Percentiles rank a stretch among this genome's conserved stretches.
Conservation (phyloP, 1,284 basidiomycete genomes). For the Rhodotorula mucilaginosa region DNA sequence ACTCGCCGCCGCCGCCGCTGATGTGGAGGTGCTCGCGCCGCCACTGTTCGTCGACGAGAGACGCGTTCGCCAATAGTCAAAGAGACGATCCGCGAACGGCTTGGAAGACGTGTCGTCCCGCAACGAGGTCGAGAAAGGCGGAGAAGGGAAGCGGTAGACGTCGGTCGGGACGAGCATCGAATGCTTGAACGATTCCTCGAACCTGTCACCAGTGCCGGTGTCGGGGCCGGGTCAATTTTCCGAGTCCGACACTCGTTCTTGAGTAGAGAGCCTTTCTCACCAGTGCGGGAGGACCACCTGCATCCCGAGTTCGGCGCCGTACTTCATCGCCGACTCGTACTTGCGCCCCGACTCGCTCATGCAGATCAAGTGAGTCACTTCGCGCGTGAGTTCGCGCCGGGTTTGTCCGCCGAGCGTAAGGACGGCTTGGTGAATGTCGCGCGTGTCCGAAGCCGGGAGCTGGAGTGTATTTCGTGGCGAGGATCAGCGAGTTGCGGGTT, state of each 20-base stretch:
- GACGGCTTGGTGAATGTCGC: conserved; percentile 70
- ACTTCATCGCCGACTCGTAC: conserved; percentile 39
- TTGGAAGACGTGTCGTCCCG: conserved; percentile 26
- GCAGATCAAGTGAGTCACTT: conserved; percentile 81
- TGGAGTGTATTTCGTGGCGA: conserved; percentile 42
- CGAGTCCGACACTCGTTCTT: not conserved
- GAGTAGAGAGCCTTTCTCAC: conserved; percentile 19
- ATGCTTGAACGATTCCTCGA: conserved; percentile 62
- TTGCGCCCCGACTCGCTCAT: conserved; percentile 49
- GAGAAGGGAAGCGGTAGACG: conserved; percentile 68
- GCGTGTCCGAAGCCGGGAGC: conserved; percentile 63
- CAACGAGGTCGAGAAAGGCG: conserved; percentile 41
- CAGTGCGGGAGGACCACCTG: conserved; percentile 44
- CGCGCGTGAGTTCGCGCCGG: conserved; percentile 68
- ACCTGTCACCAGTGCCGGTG: conserved; percentile 25
- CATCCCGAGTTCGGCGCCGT: conserved; percentile 41
- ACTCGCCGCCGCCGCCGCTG: not conserved
- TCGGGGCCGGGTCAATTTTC: not conserved
- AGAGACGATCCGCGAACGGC: conserved; percentile 31
- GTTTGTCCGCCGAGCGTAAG: conserved; percentile 77
- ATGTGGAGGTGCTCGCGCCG: not conserved
- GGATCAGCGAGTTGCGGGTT: not conserved
- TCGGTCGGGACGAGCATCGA: conserved; percentile 59
- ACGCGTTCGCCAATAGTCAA: conserved; percentile 21
- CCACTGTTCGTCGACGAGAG: not conserved